Percentiles rank a stretch among this genome's conserved stretches.
Evolutionary conservation across 129 eudicot genomes (phyloP).

Genomic region (Artemisia argyi): DNA sequence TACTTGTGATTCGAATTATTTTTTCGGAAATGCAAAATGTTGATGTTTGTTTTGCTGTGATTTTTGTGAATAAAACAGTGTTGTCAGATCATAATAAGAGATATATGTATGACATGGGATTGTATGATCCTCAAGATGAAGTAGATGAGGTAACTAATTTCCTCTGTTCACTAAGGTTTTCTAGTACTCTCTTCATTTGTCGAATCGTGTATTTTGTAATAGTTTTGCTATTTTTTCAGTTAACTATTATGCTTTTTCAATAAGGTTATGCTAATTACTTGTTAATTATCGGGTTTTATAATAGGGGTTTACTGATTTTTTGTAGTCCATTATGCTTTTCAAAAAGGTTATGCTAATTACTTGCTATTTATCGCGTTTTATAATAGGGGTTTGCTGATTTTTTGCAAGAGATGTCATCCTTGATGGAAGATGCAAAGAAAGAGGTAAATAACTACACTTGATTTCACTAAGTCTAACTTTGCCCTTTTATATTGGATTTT

Average conservation of each 20-base stretch:
- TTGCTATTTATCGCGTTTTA: neutral
- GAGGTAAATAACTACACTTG: slow-evolving; percentile 48
- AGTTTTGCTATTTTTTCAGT: neutral
- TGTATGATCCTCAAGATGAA: slow-evolving; percentile 69
- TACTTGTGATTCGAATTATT: neutral
- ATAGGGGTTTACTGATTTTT: slow-evolving; percentile 81
- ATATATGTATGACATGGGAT: slow-evolving; percentile 66
- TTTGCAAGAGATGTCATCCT: slow-evolving; percentile 77
- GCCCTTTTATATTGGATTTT: neutral
- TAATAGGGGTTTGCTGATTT: slow-evolving; percentile 79
- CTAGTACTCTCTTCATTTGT: neutral
- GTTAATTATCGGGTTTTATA: neutral
- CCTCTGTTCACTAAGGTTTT: neutral
- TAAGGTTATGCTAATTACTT: slow-evolving; percentile 4
- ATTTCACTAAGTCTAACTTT: neutral
- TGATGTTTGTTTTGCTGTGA: neutral
- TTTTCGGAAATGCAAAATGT: neutral
- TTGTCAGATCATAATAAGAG: slow-evolving; percentile 74
- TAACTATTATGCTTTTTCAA: neutral
- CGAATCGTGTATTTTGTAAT: neutral
- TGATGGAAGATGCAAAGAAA: slow-evolving; percentile 56
- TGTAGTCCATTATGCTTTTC: slow-evolving; percentile 19
- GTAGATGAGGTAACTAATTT: slow-evolving; percentile 62
- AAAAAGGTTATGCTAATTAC: neutral
- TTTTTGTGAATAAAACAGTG: slow-evolving; percentile 46